Conservation (phyloP, 2,329 filamentous ascomycete genomes). For the Gaeumannomyces sp. region DNA sequence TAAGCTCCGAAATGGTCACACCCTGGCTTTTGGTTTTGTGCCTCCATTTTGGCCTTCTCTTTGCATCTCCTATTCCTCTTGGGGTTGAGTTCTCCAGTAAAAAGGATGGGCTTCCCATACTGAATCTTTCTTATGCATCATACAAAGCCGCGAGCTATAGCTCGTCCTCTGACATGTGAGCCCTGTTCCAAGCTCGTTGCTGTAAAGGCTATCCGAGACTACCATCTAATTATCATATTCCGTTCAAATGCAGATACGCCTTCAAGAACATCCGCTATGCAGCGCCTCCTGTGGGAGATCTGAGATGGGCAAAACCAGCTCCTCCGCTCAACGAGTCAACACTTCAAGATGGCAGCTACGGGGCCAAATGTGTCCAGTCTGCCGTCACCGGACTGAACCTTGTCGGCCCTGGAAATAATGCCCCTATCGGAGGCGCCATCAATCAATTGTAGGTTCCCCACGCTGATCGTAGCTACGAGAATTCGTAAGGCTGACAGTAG, state of each 20-base stretch:
- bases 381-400: slow-evolving; percentile 23
- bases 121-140: slow-evolving; percentile 21
- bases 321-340: slow-evolving; percentile 16
- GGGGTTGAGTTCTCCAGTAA: neutral
- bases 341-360: slow-evolving; percentile 22
- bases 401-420: slow-evolving; percentile 25
- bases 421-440: slow-evolving; percentile 25
- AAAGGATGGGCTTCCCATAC: slow-evolving; percentile 15
- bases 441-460: slow-evolving; percentile 26
- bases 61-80: neutral
- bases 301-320: slow-evolving; percentile 33
- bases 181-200: neutral
- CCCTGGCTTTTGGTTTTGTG: neutral
- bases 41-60: neutral
- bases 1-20: neutral
- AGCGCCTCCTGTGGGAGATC: slow-evolving; percentile 32
- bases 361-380: slow-evolving; percentile 20
- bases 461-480: neutral
- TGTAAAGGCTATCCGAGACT: neutral
- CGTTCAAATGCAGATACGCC: slow-evolving; percentile 21
- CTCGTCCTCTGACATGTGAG: slow-evolving; percentile 18
- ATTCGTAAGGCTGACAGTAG: no score
- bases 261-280: slow-evolving; percentile 39
- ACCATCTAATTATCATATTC: no score
- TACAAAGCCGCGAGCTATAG: slow-evolving; percentile 20